Conservation (phyloP, 495 filamentous ascomycete species). For the Penicillium nucicola region DNA sequence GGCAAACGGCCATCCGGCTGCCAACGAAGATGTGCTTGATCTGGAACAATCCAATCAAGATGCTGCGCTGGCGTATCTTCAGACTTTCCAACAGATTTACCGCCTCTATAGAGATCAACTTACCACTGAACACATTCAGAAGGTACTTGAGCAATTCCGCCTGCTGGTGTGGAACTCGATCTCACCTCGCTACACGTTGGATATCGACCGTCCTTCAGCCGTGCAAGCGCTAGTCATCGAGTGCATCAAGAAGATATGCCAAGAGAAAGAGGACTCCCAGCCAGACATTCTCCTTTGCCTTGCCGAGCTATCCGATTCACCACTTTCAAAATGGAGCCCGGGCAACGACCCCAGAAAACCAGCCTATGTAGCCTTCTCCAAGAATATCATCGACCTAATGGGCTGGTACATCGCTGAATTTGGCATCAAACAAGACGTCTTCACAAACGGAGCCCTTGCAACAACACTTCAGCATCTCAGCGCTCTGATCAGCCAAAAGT, state of each 20-base stretch:
- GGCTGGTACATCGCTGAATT: slow-evolving; percentile 61
- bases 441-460: slow-evolving; percentile 58
- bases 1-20: slow-evolving; percentile 58
- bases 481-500: slow-evolving; percentile 70
- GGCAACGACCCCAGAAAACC: slow-evolving; percentile 46
- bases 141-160: slow-evolving; percentile 50
- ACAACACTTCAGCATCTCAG: slow-evolving; percentile 60
- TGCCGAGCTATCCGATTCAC: slow-evolving; percentile 59
- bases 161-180: slow-evolving; percentile 68
- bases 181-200: slow-evolving; percentile 71
- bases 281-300: slow-evolving; percentile 65
- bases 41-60: slow-evolving; percentile 63
- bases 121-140: slow-evolving; percentile 54
- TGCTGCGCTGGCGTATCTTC: slow-evolving; percentile 74
- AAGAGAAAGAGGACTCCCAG: slow-evolving; percentile 63
- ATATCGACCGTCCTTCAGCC: slow-evolving; percentile 78
- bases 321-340: slow-evolving; percentile 52
- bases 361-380: slow-evolving; percentile 85
- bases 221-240: slow-evolving; percentile 74
- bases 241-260: slow-evolving; percentile 66
- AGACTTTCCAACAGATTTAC: slow-evolving; percentile 74
- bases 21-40: slow-evolving; percentile 43
- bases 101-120: slow-evolving; percentile 68
- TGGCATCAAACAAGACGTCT: slow-evolving; percentile 61
- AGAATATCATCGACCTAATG: slow-evolving; percentile 67